Percentiles rank a stretch among this genome's conserved stretches.
Conservation (phyloP, 2,329 filamentous ascomycete species). For the Rhynchosporium graminicola region DNA sequence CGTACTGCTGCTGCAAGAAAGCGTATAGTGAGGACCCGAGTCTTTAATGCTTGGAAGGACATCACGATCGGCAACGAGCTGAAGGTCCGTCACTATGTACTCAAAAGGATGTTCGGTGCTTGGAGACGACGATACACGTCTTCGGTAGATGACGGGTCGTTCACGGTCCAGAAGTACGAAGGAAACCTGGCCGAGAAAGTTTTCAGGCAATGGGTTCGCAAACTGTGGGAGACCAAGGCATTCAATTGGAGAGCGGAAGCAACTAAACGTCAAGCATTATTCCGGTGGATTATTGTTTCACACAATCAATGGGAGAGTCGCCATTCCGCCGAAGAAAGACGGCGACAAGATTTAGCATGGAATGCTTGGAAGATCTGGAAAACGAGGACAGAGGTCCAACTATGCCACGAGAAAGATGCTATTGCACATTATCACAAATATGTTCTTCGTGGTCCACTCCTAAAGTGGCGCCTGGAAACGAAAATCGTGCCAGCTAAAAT, state of each 20-base stretch:
- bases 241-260: conserved; percentile 26
- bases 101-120: conserved; percentile 54
- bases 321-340: conserved; percentile 30
- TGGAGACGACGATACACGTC: conserved; percentile 44
- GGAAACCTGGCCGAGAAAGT: conserved; percentile 37
- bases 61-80: conserved; percentile 51
- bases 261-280: conserved; percentile 28
- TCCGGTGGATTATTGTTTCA: conserved; percentile 31
- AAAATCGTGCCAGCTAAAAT: conserved; percentile 33
- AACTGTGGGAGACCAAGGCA: conserved; percentile 34
- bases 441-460: conserved; percentile 25
- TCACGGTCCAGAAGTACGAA: conserved; percentile 39
- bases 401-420: conserved; percentile 26
- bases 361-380: conserved; percentile 34
- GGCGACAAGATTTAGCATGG: conserved; percentile 26
- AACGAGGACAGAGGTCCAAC: conserved; percentile 21
- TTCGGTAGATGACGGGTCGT: conserved; percentile 26
- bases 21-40: conserved; percentile 68
- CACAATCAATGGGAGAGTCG: conserved; percentile 28
- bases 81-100: conserved; percentile 51
- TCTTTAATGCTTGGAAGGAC: conserved; percentile 69
- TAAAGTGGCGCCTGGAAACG: conserved; percentile 35
- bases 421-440: conserved; percentile 20
- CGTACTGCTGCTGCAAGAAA: conserved; percentile 67
- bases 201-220: conserved; percentile 43